phyloP scores from a whole-genome alignment of 2,329 filamentous ascomycete species.

The Arachnomyces sp. region DNA sequence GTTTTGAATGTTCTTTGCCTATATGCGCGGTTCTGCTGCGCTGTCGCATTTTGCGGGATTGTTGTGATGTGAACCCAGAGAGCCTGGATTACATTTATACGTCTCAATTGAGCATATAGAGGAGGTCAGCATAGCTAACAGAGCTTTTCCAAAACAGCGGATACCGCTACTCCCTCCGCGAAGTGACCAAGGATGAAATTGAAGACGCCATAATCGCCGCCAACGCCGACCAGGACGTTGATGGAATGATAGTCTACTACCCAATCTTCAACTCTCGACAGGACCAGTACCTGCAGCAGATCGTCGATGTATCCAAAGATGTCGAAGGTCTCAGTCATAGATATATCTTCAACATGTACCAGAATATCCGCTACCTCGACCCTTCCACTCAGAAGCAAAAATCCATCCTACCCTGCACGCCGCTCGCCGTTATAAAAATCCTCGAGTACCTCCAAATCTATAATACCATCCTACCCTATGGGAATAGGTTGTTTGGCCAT shows the following conservation, averaged over 20 bases:
- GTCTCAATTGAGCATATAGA: not conserved
- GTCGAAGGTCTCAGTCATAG: constrained; percentile 91
- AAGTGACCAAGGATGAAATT: constrained; percentile 76
- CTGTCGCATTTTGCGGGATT: too few species aligned
- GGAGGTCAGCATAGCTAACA: too few species aligned
- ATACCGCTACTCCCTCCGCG: constrained; percentile 79
- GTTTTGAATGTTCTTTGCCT: constrained; percentile 15
- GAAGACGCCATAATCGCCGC: constrained; percentile 82
- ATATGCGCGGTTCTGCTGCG: too few species aligned
- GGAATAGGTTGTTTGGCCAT: constrained; percentile 86
- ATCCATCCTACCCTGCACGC: constrained; percentile 90
- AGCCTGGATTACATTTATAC: not conserved
- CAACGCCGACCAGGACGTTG: constrained; percentile 68
- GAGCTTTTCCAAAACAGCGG: constrained; percentile 49
- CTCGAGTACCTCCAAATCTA: constrained; percentile 93
- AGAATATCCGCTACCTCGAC: constrained; percentile 93
- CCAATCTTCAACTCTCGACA: constrained; percentile 88
- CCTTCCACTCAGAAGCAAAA: constrained; percentile 69
- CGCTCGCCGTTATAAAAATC: constrained; percentile 92
- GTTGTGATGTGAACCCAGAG: not conserved
- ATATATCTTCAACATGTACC: constrained; percentile 99
- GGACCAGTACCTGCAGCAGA: constrained; percentile 93
- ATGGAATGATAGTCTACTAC: constrained; percentile 96
- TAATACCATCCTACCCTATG: constrained; percentile 86
- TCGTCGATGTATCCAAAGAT: constrained; percentile 82